Conservation (phyloP, 257 asterid species). For the Datura wrightii region DNA sequence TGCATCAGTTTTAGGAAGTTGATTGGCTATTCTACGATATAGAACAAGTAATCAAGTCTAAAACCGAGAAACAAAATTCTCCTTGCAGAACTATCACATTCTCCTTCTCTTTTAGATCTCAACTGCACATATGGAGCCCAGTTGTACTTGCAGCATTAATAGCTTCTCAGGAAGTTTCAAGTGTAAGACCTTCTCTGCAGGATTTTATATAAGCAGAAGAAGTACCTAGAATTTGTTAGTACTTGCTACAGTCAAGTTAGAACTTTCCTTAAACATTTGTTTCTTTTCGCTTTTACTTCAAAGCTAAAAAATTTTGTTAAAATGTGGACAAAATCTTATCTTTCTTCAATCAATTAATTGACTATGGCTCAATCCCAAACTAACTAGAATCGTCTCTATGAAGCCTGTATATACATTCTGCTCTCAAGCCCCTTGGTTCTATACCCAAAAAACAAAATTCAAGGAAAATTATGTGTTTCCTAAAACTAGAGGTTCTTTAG, state of each 20-base stretch:
- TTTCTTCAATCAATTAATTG: background rate
- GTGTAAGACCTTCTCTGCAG: background rate
- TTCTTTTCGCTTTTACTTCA: background rate
- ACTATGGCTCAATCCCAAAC: background rate
- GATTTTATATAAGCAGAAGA: background rate
- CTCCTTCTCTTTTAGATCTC: background rate
- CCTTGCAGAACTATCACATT: background rate
- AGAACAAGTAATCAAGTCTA: background rate
- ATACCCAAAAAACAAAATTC: too few relatives aligned
- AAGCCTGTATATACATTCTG: background rate
- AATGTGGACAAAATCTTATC: background rate
- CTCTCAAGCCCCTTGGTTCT: too few relatives aligned
- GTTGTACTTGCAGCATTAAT: background rate
- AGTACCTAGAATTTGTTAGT: background rate
- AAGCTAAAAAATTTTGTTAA: background rate
- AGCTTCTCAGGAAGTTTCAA: background rate
- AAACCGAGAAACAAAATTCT: background rate
- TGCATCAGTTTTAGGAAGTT: background rate
- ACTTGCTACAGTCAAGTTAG: background rate
- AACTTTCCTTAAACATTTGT: background rate
- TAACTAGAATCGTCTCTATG: background rate
- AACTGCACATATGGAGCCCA: background rate
- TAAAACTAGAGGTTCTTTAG: background rate
- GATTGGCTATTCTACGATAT: background rate
- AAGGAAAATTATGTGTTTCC: background rate